These are phyloP conservation scores for Torulaspora indica DNA, from an alignment of 805 yeast genomes.

Conservation along the genomic window DNA sequence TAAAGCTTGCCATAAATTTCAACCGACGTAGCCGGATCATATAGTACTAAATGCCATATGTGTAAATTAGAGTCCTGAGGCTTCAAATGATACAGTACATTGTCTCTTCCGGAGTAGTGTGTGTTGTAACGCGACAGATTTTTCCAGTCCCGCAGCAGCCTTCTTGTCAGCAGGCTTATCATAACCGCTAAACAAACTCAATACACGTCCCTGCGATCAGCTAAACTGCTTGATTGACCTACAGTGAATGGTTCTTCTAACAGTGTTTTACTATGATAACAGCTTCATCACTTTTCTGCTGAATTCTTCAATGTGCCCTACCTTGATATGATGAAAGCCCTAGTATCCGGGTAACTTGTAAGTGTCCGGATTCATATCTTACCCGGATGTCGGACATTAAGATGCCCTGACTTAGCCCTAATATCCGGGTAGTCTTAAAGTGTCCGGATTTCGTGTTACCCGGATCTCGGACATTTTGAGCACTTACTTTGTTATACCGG, in stretches of 20 bases:
- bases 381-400: conserved; percentile 4
- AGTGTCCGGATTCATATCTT: not conserved
- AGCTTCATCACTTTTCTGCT: not conserved
- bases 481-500: too few species aligned
- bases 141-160: conserved; percentile 35
- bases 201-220: too few species aligned
- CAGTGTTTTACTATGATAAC: not conserved
- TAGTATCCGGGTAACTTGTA: too few species aligned
- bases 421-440: not conserved
- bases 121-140: conserved; percentile 14
- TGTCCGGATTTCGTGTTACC: conserved; percentile 1
- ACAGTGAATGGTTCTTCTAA: too few species aligned
- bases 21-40: conserved; percentile 15
- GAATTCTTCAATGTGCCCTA: not conserved
- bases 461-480: conserved; percentile 2
- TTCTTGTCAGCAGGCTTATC: conserved; percentile 23
- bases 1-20: conserved; percentile 28
- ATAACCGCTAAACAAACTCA: not conserved
- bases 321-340: too few species aligned
- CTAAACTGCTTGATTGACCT: too few species aligned
- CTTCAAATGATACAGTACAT: conserved; percentile 19
- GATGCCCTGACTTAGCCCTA: not conserved
- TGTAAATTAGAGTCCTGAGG: conserved; percentile 36
- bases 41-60: conserved; percentile 32
- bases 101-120: conserved; percentile 7